Percentiles rank a stretch among this genome's conserved stretches.
Conservation (phyloP, 176 grass and related monocot species). For the Lolium rigidum region DNA sequence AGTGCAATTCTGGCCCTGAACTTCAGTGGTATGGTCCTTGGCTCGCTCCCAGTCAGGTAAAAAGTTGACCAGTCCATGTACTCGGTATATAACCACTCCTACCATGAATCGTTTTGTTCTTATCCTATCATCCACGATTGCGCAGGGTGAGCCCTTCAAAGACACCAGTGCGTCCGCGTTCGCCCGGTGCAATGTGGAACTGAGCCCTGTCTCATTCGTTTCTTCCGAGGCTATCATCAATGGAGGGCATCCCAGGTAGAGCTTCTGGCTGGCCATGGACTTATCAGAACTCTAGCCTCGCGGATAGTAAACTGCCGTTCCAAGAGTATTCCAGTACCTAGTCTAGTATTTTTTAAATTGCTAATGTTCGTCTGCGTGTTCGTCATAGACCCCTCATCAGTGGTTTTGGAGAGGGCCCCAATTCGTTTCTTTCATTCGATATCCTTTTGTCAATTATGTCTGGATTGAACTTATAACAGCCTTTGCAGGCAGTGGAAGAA, state of each 20-base stretch:
- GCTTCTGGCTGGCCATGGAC: constrained; percentile 20
- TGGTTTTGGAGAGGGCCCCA: constrained; percentile 9
- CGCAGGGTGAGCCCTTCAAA: constrained; percentile 94
- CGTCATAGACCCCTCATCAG: constrained; percentile 41
- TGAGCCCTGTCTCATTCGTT: constrained; percentile 24
- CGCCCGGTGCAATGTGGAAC: constrained; percentile 62
- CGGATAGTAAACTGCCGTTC: constrained; percentile 31
- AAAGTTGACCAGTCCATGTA: not conserved
- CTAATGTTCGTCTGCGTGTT: constrained; percentile 29
- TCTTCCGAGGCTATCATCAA: constrained; percentile 5
- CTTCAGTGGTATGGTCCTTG: constrained; percentile 76
- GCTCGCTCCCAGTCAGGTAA: constrained; percentile 82
- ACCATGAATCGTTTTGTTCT: not conserved
- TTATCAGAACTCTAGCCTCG: constrained; percentile 17
- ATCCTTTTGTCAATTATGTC: constrained; percentile 41
- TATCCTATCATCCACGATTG: constrained; percentile 19
- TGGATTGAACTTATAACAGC: constrained; percentile 44
- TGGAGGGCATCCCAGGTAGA: constrained; percentile 21
- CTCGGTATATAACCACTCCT: not conserved
- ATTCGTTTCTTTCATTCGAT: constrained; percentile 34
- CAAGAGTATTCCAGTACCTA: constrained; percentile 28
- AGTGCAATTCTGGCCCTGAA: constrained; percentile 88
- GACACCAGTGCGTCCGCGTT: constrained; percentile 81
- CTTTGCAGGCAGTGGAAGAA: constrained; percentile 44
- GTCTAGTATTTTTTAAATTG: constrained; percentile 33